Conservation (phyloP, 768 basidiomycete genomes). For the Amanita pallidorosea region DNA sequence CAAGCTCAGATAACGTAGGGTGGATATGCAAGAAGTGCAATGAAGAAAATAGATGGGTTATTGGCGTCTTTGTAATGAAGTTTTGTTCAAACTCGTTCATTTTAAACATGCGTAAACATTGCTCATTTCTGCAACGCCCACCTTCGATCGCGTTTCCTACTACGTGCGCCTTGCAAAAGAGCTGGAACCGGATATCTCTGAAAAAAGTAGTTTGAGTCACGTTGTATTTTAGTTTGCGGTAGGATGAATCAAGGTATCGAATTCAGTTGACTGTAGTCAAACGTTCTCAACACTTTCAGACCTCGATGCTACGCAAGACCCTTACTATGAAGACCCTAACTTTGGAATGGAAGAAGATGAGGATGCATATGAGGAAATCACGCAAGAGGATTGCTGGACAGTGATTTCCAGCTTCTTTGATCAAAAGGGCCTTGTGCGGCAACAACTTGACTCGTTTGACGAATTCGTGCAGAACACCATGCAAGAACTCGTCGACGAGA, state of each 20-base stretch:
- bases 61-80: slow-evolving; percentile 8
- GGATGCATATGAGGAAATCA: slow-evolving; percentile 61
- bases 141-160: too few species aligned
- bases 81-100: neutral
- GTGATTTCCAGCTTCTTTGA: slow-evolving; percentile 96
- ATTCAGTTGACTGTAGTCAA: slow-evolving; percentile 5
- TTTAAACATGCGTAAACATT: slow-evolving; percentile 3
- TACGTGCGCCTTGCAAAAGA: neutral
- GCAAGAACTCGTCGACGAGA: slow-evolving; percentile 98
- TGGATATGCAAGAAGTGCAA: slow-evolving; percentile 44
- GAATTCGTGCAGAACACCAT: slow-evolving; percentile 99
- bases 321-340: slow-evolving; percentile 51
- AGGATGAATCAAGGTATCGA: slow-evolving; percentile 44
- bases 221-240: neutral
- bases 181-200: neutral
- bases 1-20: slow-evolving; percentile 22
- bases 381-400: slow-evolving; percentile 91
- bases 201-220: neutral
- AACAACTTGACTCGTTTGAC: slow-evolving; percentile 97
- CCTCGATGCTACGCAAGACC: slow-evolving; percentile 36
- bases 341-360: slow-evolving; percentile 48
- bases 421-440: slow-evolving; percentile 93
- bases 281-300: slow-evolving; percentile 28
- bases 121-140: neutral
- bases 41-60: slow-evolving; percentile 29